phyloP scores from a whole-genome alignment of 179 eudicot genomes.

The Carnegiea gigantea region DNA sequence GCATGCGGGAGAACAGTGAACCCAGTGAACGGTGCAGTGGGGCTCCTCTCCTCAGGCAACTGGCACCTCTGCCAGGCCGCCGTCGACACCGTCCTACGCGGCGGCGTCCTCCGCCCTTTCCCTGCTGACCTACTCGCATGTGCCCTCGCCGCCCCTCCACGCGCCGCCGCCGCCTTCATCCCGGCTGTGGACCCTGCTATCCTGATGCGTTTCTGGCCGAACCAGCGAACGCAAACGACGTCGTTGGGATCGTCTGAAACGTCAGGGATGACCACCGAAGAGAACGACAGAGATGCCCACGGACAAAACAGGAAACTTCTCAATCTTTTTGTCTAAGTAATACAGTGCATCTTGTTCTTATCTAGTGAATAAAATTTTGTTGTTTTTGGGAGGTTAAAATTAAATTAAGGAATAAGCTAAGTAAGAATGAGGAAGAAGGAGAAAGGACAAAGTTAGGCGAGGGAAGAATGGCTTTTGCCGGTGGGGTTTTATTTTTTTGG shows the following conservation, averaged over 20 bases:
- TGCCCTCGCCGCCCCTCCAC: conserved; percentile 11
- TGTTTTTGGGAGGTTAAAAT: background rate
- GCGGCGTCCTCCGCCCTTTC: conserved; percentile 37
- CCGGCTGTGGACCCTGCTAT: background rate
- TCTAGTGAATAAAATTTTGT: conserved; percentile 9
- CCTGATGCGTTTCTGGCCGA: background rate
- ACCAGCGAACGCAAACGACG: conserved; percentile 12
- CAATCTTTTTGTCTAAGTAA: conserved; percentile 28
- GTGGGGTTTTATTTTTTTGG: conserved; percentile 11
- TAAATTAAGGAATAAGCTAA: background rate
- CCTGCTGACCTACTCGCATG: conserved; percentile 24
- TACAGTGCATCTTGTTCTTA: background rate
- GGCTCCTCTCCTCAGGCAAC: conserved; percentile 48
- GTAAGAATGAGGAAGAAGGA: background rate
- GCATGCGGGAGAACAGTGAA: conserved; percentile 63
- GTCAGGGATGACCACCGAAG: conserved; percentile 3
- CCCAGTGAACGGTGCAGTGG: conserved; percentile 62
- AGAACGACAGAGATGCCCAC: conserved; percentile 26
- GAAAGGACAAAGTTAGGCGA: conserved; percentile 18
- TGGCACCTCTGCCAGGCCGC: conserved; percentile 60
- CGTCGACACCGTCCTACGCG: conserved; percentile 51
- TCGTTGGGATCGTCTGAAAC: conserved; percentile 25
- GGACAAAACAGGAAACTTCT: conserved; percentile 33
- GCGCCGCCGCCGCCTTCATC: background rate
- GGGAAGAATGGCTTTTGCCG: background rate